Percentiles rank a stretch among this genome's conserved stretches.
Evolutionary conservation across 345 rosid species (phyloP).

Genomic region (Arabidopsis arenosa): DNA sequence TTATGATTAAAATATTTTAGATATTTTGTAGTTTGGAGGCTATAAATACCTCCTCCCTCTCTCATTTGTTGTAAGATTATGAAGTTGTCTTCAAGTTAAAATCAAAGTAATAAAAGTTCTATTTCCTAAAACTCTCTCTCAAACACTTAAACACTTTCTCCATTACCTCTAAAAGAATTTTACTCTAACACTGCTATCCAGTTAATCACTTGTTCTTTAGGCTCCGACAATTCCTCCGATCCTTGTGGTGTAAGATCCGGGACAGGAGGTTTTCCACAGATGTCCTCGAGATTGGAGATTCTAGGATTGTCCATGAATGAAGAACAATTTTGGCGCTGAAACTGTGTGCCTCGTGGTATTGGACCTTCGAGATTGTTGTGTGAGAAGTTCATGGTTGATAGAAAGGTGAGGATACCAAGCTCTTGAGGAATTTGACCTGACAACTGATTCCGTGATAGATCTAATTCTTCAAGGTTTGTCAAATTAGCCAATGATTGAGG

Average conservation of each 20-base stretch:
- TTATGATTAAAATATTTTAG: too few relatives aligned
- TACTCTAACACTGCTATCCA: neutral
- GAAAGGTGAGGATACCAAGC: neutral
- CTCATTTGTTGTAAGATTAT: too few relatives aligned
- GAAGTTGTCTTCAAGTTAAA: too few relatives aligned
- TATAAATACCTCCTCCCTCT: too few relatives aligned
- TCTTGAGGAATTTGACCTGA: neutral
- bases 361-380: conserved; percentile 9
- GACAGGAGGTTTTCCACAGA: neutral
- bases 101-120: too few relatives aligned
- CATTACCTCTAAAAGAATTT: too few relatives aligned
- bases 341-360: neutral
- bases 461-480: neutral
- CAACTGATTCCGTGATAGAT: neutral
- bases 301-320: neutral
- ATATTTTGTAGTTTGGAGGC: too few relatives aligned
- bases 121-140: too few relatives aligned
- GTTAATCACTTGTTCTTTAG: neutral
- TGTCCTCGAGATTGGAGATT: neutral
- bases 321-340: neutral
- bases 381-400: neutral
- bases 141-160: too few relatives aligned
- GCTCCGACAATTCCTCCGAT: neutral
- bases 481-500: conserved; percentile 7
- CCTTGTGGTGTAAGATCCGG: neutral